Evolutionary conservation across 2,329 filamentous ascomycete species (phyloP).

Genomic region (Pseudogymnoascus destructans): DNA sequence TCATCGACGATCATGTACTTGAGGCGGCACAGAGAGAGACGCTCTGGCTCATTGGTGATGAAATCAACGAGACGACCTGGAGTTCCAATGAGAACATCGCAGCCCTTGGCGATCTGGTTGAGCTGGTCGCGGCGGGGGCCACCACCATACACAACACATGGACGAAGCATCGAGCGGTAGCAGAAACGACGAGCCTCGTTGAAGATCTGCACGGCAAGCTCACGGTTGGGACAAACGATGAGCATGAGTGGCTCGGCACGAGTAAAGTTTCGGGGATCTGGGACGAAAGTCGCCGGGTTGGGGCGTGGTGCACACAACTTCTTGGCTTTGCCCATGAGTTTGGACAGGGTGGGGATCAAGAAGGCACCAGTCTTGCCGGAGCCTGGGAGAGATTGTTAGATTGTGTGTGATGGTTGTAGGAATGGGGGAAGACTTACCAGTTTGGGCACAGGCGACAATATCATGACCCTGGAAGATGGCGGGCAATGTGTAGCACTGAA

Average conservation of each 20-base stretch:
- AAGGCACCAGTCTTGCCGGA: constrained; percentile 96
- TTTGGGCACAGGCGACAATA: constrained; percentile 82
- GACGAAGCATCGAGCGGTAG: constrained; percentile 88
- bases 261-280: constrained; percentile 34
- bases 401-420: constrained; percentile 9
- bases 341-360: constrained; percentile 75
- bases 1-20: constrained; percentile 81
- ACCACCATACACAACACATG: constrained; percentile 81
- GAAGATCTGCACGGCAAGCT: constrained; percentile 89
- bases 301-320: constrained; percentile 71
- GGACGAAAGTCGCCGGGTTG: constrained; percentile 42
- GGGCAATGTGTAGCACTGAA: constrained; percentile 76
- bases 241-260: constrained; percentile 80
- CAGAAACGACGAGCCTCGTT: constrained; percentile 86
- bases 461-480: constrained; percentile 66
- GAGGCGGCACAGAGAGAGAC: constrained; percentile 62
- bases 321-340: constrained; percentile 91
- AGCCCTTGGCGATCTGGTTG: constrained; percentile 64
- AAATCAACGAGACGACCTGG: constrained; percentile 80
- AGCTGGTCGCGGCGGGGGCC: constrained; percentile 57
- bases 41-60: constrained; percentile 50
- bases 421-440: constrained; percentile 46
- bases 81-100: constrained; percentile 78
- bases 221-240: constrained; percentile 73
- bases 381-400: constrained; percentile 38